Evolutionary conservation across 2,329 filamentous ascomycete species (phyloP), one percentile per base, ranked within the genome.

Genomic region (Fusarium nygamai): DNA sequence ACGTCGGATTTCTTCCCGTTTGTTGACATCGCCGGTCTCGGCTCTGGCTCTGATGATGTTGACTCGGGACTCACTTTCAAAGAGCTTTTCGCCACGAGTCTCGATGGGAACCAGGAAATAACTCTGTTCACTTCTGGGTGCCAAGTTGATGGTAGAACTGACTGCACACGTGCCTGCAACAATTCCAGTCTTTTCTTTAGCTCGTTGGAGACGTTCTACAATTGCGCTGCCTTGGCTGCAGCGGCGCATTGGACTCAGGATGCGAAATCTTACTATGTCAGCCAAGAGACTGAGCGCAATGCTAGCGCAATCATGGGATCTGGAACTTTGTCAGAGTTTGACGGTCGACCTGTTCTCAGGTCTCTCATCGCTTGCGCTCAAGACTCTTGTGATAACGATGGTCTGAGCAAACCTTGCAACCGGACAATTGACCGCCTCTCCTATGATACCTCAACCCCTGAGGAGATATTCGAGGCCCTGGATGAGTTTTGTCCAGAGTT

Each of bases 181-280:
- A 73, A 76, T 50, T 72, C 79, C 2, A 47, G 71, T 20, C 67
- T 74, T 43, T 78, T 83, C 67, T 84, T 83, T 62, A 78, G 77
- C 59, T 82, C 81, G 3, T 68, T 83, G 11, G 82, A 84, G 67
- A 82, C 81, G 2, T 83, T 84, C 53, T 83, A 83, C 76, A 83
- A 84, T 71, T 84, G 82, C 51, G 81, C 81, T 29, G 81, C 82
- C 8, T 69, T 83, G 29, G 78, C 82, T 8, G 80, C 82, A 8
- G 78, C 83, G 16, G 74, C 79, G 20, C 79, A 83, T 74, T 82
- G 81, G 80, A 80, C 78, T 10, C 74, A 74, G 24, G 79, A 81
- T n/a, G 69, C 67, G 3, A 74, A 70, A 19, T 63, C 66, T 19
- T 83, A 80, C 61, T 79, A 80, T 60, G 70, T 83, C 46, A 78